These are phyloP conservation scores for Artemisia annua DNA, from an alignment of 129 eudicot species.

Conservation along the genomic window DNA sequence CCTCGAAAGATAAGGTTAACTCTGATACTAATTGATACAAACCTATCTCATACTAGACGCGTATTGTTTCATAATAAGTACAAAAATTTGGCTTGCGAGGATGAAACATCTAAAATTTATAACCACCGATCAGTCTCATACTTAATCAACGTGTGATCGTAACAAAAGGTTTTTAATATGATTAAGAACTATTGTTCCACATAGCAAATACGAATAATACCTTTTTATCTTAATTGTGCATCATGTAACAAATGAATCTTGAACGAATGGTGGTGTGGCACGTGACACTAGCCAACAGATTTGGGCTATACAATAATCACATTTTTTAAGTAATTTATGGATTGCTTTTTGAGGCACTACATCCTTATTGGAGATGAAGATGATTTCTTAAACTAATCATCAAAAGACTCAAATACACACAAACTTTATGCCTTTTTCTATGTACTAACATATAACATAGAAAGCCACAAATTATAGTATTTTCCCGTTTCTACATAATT, in stretches of 20 bases:
- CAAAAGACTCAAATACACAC: conserved; percentile 37
- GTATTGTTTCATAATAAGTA: no score
- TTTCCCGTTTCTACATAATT: no score
- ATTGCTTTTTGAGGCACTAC: conserved; percentile 41
- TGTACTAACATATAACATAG: conserved; percentile 15
- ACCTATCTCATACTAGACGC: no score
- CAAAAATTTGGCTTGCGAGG: no score
- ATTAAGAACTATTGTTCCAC: no score
- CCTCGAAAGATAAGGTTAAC: no score
- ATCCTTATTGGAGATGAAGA: conserved; percentile 43
- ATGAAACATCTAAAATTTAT: no score
- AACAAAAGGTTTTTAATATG: no score
- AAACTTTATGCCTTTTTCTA: conserved; percentile 28
- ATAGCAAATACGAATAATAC: background rate
- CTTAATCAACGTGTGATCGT: no score
- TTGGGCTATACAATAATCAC: conserved; percentile 36
- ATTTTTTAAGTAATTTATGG: conserved; percentile 32
- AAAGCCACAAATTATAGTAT: background rate
- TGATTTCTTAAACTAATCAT: conserved; percentile 44
- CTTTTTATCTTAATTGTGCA: background rate
- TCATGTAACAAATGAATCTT: conserved; percentile 5
- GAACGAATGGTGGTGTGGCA: conserved; percentile 28
- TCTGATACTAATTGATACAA: no score
- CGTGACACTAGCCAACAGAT: conserved; percentile 38
- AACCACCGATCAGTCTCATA: no score